Evolutionary conservation across 192 early-diverging fungal genomes (phyloP).

Genomic region (Coemansia sp.): DNA sequence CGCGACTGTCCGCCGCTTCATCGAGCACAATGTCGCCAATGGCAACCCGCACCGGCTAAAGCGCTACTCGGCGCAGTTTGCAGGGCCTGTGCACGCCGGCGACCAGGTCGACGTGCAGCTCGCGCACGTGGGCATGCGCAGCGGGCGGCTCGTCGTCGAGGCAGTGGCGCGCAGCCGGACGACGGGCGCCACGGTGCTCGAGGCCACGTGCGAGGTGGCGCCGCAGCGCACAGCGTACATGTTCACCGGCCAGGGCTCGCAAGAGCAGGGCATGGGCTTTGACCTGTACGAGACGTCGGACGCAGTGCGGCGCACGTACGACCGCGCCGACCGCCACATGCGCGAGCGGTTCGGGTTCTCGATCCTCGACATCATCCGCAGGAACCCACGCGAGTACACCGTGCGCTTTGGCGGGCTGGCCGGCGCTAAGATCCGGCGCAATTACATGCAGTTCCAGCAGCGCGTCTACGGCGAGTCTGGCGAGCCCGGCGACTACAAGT

Average conservation of each 20-base stretch:
- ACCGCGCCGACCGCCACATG: constrained; percentile 86
- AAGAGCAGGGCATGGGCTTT: constrained; percentile 94
- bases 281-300: constrained; percentile 78
- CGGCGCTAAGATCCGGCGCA: constrained; percentile 76
- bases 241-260: constrained; percentile 97
- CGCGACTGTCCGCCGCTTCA: constrained; percentile 83
- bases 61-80: constrained; percentile 70
- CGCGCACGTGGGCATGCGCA: constrained; percentile 85
- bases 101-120: constrained; percentile 81
- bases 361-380: constrained; percentile 85
- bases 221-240: constrained; percentile 85
- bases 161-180: constrained; percentile 73
- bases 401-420: constrained; percentile 88
- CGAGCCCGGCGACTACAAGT: background rate
- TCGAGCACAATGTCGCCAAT: constrained; percentile 84
- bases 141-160: constrained; percentile 84
- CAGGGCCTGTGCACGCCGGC: constrained; percentile 78
- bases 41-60: constrained; percentile 79
- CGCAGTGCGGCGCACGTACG: constrained; percentile 81
- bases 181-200: constrained; percentile 62
- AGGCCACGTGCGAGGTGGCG: constrained; percentile 82
- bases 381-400: constrained; percentile 81
- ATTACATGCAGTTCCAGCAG: constrained; percentile 64
- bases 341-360: constrained; percentile 84
- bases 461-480: background rate